A percentile compares a stretch with the other conserved stretches of the same genome.
Conservation (phyloP, 768 basidiomycete species). For the Suillus alpinus region DNA sequence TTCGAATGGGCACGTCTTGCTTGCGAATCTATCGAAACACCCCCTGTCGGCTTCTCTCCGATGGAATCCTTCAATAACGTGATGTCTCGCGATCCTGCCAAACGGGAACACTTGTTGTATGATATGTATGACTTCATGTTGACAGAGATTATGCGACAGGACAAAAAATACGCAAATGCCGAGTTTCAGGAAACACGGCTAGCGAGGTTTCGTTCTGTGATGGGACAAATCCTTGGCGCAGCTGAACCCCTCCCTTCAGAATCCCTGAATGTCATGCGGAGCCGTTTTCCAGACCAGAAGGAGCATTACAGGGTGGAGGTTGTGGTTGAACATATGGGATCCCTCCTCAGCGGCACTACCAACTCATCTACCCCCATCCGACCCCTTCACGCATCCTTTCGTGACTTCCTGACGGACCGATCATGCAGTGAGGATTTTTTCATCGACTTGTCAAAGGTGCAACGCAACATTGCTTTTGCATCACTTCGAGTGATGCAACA, state of each 20-base stretch:
- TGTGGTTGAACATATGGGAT: conserved; percentile 4
- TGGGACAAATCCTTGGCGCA: conserved; percentile 8
- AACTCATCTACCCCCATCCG: conserved; percentile 8
- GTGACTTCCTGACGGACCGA: conserved; percentile 22
- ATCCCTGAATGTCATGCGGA: conserved; percentile 1
- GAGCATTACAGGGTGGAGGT: conserved; percentile 7
- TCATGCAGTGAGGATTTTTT: conserved; percentile 12
- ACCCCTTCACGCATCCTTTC: conserved; percentile 27
- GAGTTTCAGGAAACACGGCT: background rate
- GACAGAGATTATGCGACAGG: conserved; percentile 2
- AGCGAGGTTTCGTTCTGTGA: conserved; percentile 6
- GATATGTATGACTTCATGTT: conserved; percentile 8
- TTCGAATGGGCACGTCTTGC: conserved; percentile 11
- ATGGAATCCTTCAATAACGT: background rate
- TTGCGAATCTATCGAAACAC: conserved; percentile 8
- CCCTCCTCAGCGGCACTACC: conserved; percentile 9
- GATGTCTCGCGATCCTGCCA: background rate
- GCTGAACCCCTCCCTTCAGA: conserved; percentile 6
- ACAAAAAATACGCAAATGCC: background rate
- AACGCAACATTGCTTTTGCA: conserved; percentile 17
- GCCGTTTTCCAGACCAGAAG: background rate
- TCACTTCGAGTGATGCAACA: conserved; percentile 28
- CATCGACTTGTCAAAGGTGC: conserved; percentile 9
- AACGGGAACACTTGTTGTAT: conserved; percentile 5
- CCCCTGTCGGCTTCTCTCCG: background rate